These are phyloP conservation scores for Globisporangium parvum DNA, from an alignment of 352 stramenopile species.

Conservation along the genomic window DNA sequence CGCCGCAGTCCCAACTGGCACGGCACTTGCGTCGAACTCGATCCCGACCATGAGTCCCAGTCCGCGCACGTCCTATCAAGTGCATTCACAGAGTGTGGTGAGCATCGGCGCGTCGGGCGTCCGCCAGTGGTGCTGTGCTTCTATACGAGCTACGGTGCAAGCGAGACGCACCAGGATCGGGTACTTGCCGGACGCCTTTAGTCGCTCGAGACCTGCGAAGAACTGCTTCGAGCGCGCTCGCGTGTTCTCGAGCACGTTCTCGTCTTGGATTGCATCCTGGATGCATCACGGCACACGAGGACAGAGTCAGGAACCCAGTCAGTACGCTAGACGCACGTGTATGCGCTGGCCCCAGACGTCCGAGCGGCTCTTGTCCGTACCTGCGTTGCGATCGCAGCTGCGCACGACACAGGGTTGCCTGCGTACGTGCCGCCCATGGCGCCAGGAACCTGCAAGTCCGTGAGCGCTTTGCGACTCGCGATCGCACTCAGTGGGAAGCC, in stretches of 20 bases:
- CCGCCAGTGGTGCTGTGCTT: too few relatives aligned
- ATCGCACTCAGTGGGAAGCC: conserved; percentile 90
- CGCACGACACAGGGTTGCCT: conserved; percentile 90
- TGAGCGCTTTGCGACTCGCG: conserved; percentile 84
- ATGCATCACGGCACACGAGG: background rate
- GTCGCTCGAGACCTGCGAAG: conserved; percentile 53
- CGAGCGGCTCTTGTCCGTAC: conserved; percentile 2
- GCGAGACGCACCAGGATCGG: too few relatives aligned
- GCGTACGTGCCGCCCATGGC: conserved; percentile 92
- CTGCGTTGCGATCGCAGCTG: conserved; percentile 82
- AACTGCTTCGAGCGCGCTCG: conserved; percentile 68
- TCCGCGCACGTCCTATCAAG: conserved; percentile 88
- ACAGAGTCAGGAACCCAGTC: too few relatives aligned
- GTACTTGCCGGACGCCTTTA: conserved; percentile 74
- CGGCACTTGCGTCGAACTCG: conserved; percentile 79
- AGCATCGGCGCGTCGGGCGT: too few relatives aligned
- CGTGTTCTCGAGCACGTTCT: conserved; percentile 87
- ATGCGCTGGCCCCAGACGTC: too few relatives aligned
- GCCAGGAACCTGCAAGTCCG: conserved; percentile 72
- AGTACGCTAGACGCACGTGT: too few relatives aligned
- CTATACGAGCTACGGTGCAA: too few relatives aligned
- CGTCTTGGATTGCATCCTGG: conserved; percentile 84
- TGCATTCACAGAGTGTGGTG: too few relatives aligned
- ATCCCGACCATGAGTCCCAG: conserved; percentile 92
- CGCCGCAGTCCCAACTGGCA: too few relatives aligned